Evolutionary conservation across 331 rosid species (phyloP).

Genomic region (Cucumis variabilis): DNA sequence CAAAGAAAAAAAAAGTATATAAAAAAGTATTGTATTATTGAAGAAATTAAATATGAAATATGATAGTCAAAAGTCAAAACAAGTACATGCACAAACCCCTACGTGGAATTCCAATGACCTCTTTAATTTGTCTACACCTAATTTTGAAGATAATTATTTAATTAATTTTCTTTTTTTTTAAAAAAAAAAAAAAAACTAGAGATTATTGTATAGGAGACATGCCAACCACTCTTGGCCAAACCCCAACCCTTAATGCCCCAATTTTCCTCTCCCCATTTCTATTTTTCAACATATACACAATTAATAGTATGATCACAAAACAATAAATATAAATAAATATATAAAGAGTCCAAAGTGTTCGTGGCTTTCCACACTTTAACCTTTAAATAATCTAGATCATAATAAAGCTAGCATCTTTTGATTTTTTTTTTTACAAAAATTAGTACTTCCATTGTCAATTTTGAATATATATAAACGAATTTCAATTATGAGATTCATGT

Average conservation of each 20-base stretch:
- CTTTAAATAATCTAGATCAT: not conserved
- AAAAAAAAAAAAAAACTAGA: no score
- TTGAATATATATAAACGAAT: not conserved
- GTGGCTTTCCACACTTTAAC: not conserved
- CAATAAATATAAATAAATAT: no score
- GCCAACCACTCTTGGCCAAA: constrained; percentile 21
- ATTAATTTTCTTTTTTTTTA: not conserved
- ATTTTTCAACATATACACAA: not conserved
- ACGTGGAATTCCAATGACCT: constrained; percentile 17
- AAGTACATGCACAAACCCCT: not conserved
- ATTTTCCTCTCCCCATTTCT: not conserved
- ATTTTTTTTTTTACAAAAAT: no score
- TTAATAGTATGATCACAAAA: not conserved
- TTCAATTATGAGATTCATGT: not conserved
- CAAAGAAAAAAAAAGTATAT: not conserved
- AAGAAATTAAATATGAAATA: not conserved
- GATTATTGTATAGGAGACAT: not conserved
- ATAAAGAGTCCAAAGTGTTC: not conserved
- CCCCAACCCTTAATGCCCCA: not conserved
- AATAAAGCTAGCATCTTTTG: not conserved
- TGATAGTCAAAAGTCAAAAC: not conserved
- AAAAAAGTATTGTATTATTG: not conserved
- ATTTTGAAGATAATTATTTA: not conserved
- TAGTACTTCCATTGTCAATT: not conserved
- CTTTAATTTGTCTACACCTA: not conserved